phyloP scores from a whole-genome alignment of 1,139 yeast genomes.

The Hemisphaericaspora subhashii region DNA sequence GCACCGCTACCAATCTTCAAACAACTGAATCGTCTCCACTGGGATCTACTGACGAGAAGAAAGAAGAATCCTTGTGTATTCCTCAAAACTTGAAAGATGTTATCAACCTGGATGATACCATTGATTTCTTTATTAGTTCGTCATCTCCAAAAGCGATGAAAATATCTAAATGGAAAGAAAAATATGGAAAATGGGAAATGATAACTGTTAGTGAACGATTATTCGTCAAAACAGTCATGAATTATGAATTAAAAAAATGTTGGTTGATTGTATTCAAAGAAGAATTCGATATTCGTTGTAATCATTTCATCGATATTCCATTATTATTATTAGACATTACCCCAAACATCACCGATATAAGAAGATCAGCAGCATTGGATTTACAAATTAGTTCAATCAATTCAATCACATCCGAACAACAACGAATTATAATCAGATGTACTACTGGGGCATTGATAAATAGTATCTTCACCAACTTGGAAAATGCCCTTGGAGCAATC shows the following conservation, averaged over 20 bases:
- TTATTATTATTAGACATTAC: conserved; percentile 35
- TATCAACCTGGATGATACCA: conserved; percentile 41
- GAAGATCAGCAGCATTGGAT: conserved; percentile 44
- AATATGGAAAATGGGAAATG: conserved; percentile 50
- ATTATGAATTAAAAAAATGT: conserved; percentile 31
- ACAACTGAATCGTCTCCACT: not conserved
- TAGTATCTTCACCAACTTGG: conserved; percentile 27
- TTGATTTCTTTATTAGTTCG: conserved; percentile 41
- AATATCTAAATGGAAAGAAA: conserved; percentile 45
- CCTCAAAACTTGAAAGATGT: conserved; percentile 39
- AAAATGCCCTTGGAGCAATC: conserved; percentile 19
- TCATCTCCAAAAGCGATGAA: conserved; percentile 37
- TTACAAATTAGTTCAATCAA: conserved; percentile 36
- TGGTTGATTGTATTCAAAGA: conserved; percentile 48
- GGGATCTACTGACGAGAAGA: conserved; percentile 9
- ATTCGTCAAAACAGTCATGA: conserved; percentile 40
- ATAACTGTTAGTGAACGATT: conserved; percentile 37
- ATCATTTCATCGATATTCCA: conserved; percentile 38
- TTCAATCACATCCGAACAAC: conserved; percentile 29
- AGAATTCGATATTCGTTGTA: conserved; percentile 30
- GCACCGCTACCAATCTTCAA: conserved; percentile 14
- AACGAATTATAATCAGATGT: conserved; percentile 39
- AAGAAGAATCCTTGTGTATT: conserved; percentile 26
- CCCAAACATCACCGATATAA: conserved; percentile 22
- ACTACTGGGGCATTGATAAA: conserved; percentile 26